Evolutionary conservation across 768 basidiomycete species (phyloP).

Genomic region (Boletellus emodensis): DNA sequence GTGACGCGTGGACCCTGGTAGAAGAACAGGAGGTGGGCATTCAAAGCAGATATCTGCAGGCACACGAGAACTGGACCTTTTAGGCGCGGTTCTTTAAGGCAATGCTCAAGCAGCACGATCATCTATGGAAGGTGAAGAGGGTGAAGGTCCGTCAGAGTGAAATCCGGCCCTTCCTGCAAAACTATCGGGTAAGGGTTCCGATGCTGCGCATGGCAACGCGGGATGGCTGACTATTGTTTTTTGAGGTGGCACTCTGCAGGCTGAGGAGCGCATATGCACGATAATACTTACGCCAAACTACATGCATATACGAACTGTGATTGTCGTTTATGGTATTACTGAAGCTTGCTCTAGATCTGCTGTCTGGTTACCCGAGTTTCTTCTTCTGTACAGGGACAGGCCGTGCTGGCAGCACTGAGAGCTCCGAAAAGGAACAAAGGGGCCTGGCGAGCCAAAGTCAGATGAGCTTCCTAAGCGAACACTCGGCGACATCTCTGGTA

Average conservation of each 20-base stretch:
- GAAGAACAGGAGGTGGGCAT: conserved; percentile 82
- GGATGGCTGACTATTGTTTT: conserved; percentile 4
- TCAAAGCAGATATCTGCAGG: not conserved
- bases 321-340: not conserved
- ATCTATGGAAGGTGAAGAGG: conserved; percentile 65
- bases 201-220: not conserved
- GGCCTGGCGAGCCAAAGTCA: not conserved
- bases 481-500: conserved; percentile 1
- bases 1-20: conserved; percentile 92
- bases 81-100: conserved; percentile 86
- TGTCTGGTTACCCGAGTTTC: not conserved
- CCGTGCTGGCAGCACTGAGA: not conserved
- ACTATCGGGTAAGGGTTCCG: conserved; percentile 59
- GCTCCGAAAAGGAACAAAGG: not conserved
- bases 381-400: not conserved
- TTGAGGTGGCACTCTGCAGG: conserved; percentile 27
- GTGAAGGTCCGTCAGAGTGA: conserved; percentile 61
- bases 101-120: conserved; percentile 71
- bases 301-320: not conserved
- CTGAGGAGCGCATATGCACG: conserved; percentile 28
- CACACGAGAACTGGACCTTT: conserved; percentile 1
- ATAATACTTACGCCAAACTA: conserved; percentile 2
- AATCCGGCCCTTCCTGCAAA: conserved; percentile 46
- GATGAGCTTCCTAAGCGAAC: not conserved
- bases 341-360: not conserved